These are phyloP conservation scores for Cladosporium oxysporum DNA, from an alignment of 2,329 filamentous ascomycete genomes.

Conservation along the genomic window DNA sequence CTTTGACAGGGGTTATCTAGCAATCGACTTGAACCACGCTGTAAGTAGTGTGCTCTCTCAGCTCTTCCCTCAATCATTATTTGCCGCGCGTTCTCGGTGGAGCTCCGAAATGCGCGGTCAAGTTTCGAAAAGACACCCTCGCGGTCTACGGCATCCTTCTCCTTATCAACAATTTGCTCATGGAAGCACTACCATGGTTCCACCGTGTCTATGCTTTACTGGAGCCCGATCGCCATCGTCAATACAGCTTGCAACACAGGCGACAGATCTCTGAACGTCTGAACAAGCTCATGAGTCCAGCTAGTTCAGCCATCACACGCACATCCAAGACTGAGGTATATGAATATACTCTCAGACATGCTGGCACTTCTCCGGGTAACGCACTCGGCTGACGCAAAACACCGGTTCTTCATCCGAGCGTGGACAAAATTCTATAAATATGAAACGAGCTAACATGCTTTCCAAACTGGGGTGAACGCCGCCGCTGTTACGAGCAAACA, in stretches of 20 bases:
- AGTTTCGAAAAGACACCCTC: constrained; percentile 10
- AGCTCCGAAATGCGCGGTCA: constrained; percentile 2
- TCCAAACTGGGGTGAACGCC: constrained; percentile 7
- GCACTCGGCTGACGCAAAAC: constrained; percentile 6
- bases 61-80: background rate
- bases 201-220: background rate
- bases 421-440: constrained; percentile 1
- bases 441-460: constrained; percentile 4
- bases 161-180: background rate
- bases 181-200: background rate
- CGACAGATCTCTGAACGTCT: background rate
- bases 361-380: background rate
- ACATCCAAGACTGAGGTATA: background rate
- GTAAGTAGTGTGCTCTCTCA: background rate
- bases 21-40: background rate
- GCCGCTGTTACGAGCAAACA: constrained; percentile 13
- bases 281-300: background rate
- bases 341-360: background rate
- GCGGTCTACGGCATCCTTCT: background rate
- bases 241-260: background rate
- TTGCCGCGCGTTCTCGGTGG: background rate
- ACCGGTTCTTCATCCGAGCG: background rate
- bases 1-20: background rate
- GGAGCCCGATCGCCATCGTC: background rate
- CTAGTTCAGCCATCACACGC: background rate